Evolutionary conservation across 768 basidiomycete species (phyloP).

Genomic region (Paxillus involutus): DNA sequence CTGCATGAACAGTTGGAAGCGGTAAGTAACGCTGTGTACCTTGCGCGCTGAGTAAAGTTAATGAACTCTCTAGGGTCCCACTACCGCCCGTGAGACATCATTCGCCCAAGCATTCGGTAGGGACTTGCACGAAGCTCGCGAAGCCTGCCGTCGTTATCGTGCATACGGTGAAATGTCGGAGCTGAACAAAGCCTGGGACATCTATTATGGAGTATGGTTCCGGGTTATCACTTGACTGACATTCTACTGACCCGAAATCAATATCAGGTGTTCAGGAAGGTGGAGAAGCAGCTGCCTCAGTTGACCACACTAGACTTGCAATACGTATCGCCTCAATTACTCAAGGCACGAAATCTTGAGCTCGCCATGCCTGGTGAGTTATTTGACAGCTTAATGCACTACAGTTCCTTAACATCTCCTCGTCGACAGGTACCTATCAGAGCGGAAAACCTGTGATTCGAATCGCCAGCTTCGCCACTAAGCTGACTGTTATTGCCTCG

Average conservation of each 20-base stretch:
- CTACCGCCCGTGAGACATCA: constrained; percentile 91
- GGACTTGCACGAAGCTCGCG: constrained; percentile 89
- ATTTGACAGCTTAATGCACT: neutral
- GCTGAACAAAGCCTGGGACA: constrained; percentile 97
- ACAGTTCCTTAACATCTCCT: neutral
- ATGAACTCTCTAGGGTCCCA: constrained; percentile 66
- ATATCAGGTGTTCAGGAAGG: constrained; percentile 86
- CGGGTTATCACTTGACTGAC: neutral
- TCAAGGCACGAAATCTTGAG: constrained; percentile 87
- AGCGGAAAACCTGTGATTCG: constrained; percentile 80
- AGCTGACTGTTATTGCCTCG: constrained; percentile 90
- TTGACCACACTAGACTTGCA: constrained; percentile 91
- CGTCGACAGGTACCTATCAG: constrained; percentile 78
- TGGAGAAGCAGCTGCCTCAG: constrained; percentile 90
- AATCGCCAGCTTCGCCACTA: constrained; percentile 84
- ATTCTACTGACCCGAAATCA: neutral
- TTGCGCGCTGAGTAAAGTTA: neutral
- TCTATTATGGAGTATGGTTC: constrained; percentile 82
- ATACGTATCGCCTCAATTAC: constrained; percentile 91
- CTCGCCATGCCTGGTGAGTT: constrained; percentile 88
- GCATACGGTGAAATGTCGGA: constrained; percentile 85
- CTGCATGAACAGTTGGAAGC: constrained; percentile 90
- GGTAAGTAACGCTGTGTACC: constrained; percentile 40
- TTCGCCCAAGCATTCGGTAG: constrained; percentile 93
- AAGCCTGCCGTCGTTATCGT: constrained; percentile 85